Percentiles rank a stretch among this genome's conserved stretches.
These are phyloP conservation scores for Hypoxylon rickii DNA, from an alignment of 495 filamentous ascomycete species.

Conservation along the genomic window DNA sequence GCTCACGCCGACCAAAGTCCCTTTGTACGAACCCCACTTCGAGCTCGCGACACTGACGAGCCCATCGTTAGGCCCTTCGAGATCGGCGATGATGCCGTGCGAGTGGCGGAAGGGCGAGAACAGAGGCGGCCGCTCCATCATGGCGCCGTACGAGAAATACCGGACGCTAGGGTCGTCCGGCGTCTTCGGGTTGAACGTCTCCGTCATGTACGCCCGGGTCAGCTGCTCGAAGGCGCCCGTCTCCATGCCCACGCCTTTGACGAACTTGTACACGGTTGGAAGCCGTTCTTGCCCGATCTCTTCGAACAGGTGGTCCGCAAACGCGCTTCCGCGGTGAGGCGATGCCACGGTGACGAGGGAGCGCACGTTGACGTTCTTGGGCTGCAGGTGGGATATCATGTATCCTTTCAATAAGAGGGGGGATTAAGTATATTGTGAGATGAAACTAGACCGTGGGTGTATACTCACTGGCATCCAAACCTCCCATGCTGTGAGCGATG, in stretches of 20 bases:
- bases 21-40: slow-evolving; percentile 90
- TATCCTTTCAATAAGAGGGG: too few relatives aligned
- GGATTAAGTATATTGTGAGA: neutral
- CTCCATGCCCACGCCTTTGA: slow-evolving; percentile 70
- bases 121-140: slow-evolving; percentile 61
- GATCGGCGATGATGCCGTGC: slow-evolving; percentile 67
- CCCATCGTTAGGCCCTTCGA: slow-evolving; percentile 89
- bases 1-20: slow-evolving; percentile 83
- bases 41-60: slow-evolving; percentile 87
- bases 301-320: slow-evolving; percentile 83
- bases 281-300: slow-evolving; percentile 66
- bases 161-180: slow-evolving; percentile 74
- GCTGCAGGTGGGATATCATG: slow-evolving; percentile 82
- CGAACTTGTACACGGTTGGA: slow-evolving; percentile 69
- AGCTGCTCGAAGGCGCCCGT: slow-evolving; percentile 85
- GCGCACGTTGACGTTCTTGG: slow-evolving; percentile 66
- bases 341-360: slow-evolving; percentile 88
- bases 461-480: slow-evolving; percentile 68
- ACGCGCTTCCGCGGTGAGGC: slow-evolving; percentile 82
- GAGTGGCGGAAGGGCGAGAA: slow-evolving; percentile 77
- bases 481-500: slow-evolving; percentile 77
- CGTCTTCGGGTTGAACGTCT: slow-evolving; percentile 80
- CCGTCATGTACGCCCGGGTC: slow-evolving; percentile 77
- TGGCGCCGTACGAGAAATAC: slow-evolving; percentile 93
- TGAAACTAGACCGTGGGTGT: neutral